Evolutionary conservation across 2,329 filamentous ascomycete species (phyloP), one percentile per base, ranked within the genome.

Genomic region (Geosmithia morbida): DNA sequence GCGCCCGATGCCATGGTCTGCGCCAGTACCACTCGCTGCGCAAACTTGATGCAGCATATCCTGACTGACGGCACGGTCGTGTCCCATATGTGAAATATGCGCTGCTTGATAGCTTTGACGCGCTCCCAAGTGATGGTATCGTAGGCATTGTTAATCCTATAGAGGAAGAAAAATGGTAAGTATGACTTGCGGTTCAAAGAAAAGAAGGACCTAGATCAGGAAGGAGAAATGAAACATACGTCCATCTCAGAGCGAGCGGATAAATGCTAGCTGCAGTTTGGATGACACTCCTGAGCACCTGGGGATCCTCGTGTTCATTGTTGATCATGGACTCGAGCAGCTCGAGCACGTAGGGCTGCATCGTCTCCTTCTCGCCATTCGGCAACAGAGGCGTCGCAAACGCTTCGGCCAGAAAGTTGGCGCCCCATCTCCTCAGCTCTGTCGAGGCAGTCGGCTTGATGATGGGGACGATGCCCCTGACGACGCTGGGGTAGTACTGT

Each of bases 1-100:
- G 79, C 72, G 54, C 86, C 85, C 49, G 83, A 68, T 44, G 87
- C 87, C n/a, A 83, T 81, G 11, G 87, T 96, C 65, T 98, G 90
- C 17, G 88, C 86, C 54, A 96, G 77, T 43, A 98, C 85, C 43
- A 97, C 87, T 52, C 87, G 81, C 67, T 98, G 90, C 39, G 87
- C 83, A 63, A 98, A 98, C 65, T 98, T 98, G 73, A 97, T 83
- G 68, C 92, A 97, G 71, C 88, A 94, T 62, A 97, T 83, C 56
- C 83, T 83, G 52, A 97, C 78, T 2, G 87, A 83, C 13, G 83
- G 74, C 14, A 78, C 69, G 17, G 86, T 82, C 42, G 72, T 76
- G 56, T 96, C 90, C 90, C 94, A 96, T 58, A 92, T 80, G 50
- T 79, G 80, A 50, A 98, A 66, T 54, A 98, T 92, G 56, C 82